Conservation (phyloP, 1,284 basidiomycete species). For the Apiotrichum montevideense region DNA sequence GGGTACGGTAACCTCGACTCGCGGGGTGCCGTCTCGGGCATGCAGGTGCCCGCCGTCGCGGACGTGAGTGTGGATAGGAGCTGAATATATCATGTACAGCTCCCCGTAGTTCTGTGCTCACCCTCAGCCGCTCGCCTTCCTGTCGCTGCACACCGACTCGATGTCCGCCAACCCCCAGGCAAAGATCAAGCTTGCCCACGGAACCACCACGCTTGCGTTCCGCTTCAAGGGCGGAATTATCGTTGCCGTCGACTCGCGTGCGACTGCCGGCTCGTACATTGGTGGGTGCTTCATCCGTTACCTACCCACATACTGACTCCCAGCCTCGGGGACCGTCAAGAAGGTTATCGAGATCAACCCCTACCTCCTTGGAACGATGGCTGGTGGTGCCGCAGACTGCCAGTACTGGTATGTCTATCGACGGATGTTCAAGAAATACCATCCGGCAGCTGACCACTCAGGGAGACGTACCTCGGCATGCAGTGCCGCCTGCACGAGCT, state of each 20-base stretch:
- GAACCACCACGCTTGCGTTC: conserved; percentile 97
- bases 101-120: conserved; percentile 1
- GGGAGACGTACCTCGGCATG: conserved; percentile 98
- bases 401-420: conserved; percentile 44
- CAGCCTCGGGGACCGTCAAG: conserved; percentile 93
- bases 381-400: conserved; percentile 80
- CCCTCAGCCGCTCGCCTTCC: conserved; percentile 74
- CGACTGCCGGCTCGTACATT: conserved; percentile 94
- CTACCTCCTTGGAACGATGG: conserved; percentile 97
- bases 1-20: conserved; percentile 59
- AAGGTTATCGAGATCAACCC: conserved; percentile 99
- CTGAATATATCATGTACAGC: too few species aligned
- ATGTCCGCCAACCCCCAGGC: conserved; percentile 78
- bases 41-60: conserved; percentile 41
- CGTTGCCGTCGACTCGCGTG: conserved; percentile 94
- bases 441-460: conserved; percentile 6
- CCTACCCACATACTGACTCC: not conserved
- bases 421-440: conserved; percentile 1
- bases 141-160: conserved; percentile 86
- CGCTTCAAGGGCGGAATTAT: conserved; percentile 95
- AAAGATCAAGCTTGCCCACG: conserved; percentile 97
- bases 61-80: conserved; percentile 33
- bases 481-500: conserved; percentile 97
- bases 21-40: conserved; percentile 36
- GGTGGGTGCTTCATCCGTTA: conserved; percentile 53